These are phyloP conservation scores for Colletotrichum aenigma DNA, from an alignment of 2,329 filamentous ascomycete species.

Conservation along the genomic window DNA sequence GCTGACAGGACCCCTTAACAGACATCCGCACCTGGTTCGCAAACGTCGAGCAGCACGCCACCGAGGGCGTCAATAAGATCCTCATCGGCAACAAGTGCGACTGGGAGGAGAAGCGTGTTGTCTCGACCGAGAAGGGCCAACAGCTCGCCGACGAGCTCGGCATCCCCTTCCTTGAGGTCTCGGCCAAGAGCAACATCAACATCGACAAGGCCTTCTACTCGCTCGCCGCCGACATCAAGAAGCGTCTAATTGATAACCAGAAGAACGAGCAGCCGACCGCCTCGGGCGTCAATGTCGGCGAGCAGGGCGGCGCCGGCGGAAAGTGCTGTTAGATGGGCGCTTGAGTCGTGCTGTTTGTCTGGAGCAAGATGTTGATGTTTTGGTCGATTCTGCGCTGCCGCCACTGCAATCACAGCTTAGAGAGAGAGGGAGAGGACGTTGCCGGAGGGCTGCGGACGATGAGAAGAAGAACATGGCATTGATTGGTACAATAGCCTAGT, in stretches of 20 bases:
- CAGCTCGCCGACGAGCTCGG: constrained; percentile 93
- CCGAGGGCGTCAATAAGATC: constrained; percentile 99
- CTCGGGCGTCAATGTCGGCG: constrained; percentile 72
- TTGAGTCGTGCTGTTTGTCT: background rate
- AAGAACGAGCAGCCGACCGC: constrained; percentile 70
- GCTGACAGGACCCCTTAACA: constrained; percentile 42
- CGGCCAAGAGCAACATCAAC: constrained; percentile 99
- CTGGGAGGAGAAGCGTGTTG: constrained; percentile 98
- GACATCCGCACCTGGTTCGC: constrained; percentile 99
- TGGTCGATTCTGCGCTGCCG: constrained; percentile 11
- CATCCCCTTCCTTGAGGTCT: constrained; percentile 98
- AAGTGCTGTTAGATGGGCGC: constrained; percentile 74
- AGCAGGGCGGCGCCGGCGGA: constrained; percentile 61
- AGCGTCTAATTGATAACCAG: constrained; percentile 90
- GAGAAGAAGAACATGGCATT: background rate
- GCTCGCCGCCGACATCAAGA: constrained; percentile 96
- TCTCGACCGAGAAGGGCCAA: constrained; percentile 92
- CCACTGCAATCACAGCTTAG: background rate
- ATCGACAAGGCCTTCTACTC: constrained; percentile 98
- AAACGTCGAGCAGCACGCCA: constrained; percentile 97
- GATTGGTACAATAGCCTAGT: background rate
- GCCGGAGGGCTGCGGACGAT: background rate
- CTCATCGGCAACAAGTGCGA: constrained; percentile 99
- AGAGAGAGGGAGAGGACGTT: background rate
- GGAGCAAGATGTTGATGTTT: background rate